phyloP scores from a whole-genome alignment of 2,329 filamentous ascomycete species.

The Trichoderma sp. region DNA sequence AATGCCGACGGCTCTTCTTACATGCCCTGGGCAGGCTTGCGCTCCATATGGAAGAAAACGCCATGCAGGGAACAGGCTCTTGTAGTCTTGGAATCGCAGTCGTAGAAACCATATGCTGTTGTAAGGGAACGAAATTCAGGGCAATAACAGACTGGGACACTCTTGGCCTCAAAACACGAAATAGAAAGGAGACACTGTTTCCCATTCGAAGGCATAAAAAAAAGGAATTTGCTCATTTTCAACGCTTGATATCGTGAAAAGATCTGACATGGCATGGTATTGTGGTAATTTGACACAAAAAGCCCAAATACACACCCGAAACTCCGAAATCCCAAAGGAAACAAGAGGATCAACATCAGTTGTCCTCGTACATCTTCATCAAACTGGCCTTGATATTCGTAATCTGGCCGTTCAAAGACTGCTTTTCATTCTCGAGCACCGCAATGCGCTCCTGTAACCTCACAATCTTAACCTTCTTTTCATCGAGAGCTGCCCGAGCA shows the following conservation, averaged over 20 bases:
- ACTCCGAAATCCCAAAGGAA: background rate
- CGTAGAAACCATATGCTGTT: background rate
- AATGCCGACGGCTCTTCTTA: background rate
- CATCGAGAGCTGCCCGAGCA: slow-evolving; percentile 58
- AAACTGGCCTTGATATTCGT: slow-evolving; percentile 39
- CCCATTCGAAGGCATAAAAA: background rate
- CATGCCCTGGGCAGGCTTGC: background rate
- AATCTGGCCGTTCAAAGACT: slow-evolving; percentile 34
- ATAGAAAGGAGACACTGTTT: background rate
- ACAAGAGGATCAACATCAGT: slow-evolving; percentile 20
- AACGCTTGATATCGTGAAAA: background rate
- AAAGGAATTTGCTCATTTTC: background rate
- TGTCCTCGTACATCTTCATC: slow-evolving; percentile 38
- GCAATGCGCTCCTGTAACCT: slow-evolving; percentile 38
- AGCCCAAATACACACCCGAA: background rate
- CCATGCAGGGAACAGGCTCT: background rate
- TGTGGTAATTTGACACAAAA: background rate
- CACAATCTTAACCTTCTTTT: slow-evolving; percentile 53
- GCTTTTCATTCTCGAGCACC: slow-evolving; percentile 40
- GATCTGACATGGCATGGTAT: background rate
- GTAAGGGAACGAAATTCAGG: background rate
- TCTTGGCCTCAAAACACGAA: background rate
- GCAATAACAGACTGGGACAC: background rate
- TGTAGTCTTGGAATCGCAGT: background rate
- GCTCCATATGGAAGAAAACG: background rate